Conservation (phyloP, 1,284 basidiomycete species). For the Malassezia obtusa region DNA sequence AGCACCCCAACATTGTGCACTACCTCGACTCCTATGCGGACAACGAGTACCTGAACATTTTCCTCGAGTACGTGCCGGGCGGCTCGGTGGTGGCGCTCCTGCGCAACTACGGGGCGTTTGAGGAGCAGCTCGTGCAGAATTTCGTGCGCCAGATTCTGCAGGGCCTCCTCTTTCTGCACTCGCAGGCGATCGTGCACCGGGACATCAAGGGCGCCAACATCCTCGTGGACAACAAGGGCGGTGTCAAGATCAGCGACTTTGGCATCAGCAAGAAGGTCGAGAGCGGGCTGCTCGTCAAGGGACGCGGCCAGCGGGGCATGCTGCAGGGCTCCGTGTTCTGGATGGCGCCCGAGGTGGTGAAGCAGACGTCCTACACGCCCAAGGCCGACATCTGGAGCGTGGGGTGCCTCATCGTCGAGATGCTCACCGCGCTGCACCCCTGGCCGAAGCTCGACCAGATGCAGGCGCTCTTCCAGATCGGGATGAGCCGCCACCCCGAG, state of each 20-base stretch:
- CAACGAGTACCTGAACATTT: slow-evolving; percentile 72
- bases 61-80: slow-evolving; percentile 96
- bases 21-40: slow-evolving; percentile 57
- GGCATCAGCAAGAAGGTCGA: slow-evolving; percentile 98
- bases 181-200: slow-evolving; percentile 88
- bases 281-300: slow-evolving; percentile 52
- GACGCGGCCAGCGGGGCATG: neutral
- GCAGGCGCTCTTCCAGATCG: slow-evolving; percentile 51
- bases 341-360: slow-evolving; percentile 70
- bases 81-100: slow-evolving; percentile 88
- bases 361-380: slow-evolving; percentile 81
- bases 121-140: slow-evolving; percentile 84
- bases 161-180: slow-evolving; percentile 85
- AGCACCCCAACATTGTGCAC: slow-evolving; percentile 96
- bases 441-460: slow-evolving; percentile 97
- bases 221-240: slow-evolving; percentile 94
- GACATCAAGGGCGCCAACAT: slow-evolving; percentile 99
- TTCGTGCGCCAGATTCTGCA: slow-evolving; percentile 88
- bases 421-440: slow-evolving; percentile 94
- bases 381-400: slow-evolving; percentile 99
- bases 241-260: slow-evolving; percentile 97
- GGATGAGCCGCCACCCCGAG: slow-evolving; percentile 26
- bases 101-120: slow-evolving; percentile 90
- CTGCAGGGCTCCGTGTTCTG: slow-evolving; percentile 17
- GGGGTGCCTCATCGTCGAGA: slow-evolving; percentile 93